Evolutionary conservation across 768 basidiomycete genomes (phyloP), one percentile per base, ranked within the genome.

Genomic region (Termitomyces bulborhizus): DNA sequence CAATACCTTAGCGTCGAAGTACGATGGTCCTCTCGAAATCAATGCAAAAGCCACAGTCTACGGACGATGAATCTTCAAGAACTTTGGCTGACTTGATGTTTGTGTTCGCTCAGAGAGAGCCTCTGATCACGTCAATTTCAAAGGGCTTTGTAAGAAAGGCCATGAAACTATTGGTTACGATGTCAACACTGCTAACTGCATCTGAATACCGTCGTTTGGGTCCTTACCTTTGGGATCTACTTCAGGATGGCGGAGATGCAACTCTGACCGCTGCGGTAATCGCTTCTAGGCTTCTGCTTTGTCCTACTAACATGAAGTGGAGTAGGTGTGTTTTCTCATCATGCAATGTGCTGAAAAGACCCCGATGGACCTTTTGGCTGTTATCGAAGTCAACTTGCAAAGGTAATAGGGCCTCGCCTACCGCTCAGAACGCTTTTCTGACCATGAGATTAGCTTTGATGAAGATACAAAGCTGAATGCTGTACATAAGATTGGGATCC

Each of bases 301-400:
- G 16, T 12, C 18, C 44, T 47, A 7, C 15, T 7, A 46, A 24
- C 9, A 41, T 48, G 13, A 54, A 49, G 50, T 13, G 55, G 27
- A 57, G 27, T 55, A 84, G 83, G 75, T 81, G 4, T 83, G 80
- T 60, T 89, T 85, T 64, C 68, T 90, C 24, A 56, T 83, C 26
- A 88, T 88, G 84, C 85, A 87, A 66, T 85, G 81, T 59, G 85
- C 84, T 0, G 88, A 89, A 65, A 86, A 80, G 68, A 70, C 68
- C 0, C 73, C 82, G 0, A 54, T 71, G 34, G 77, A 80, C n/a
- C 68, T 84, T 37, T 57, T 77, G 8, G 70, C 73, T 2, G 61
- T 76, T 24, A 77, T 89, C 21, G 76, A 82, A 58, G 67, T 76
- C 46, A 83, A 87, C 54, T 58, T 86, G 40, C 73, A 73, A 34